phyloP scores from a whole-genome alignment of 768 basidiomycete genomes.

The Naganishia randhawae region DNA sequence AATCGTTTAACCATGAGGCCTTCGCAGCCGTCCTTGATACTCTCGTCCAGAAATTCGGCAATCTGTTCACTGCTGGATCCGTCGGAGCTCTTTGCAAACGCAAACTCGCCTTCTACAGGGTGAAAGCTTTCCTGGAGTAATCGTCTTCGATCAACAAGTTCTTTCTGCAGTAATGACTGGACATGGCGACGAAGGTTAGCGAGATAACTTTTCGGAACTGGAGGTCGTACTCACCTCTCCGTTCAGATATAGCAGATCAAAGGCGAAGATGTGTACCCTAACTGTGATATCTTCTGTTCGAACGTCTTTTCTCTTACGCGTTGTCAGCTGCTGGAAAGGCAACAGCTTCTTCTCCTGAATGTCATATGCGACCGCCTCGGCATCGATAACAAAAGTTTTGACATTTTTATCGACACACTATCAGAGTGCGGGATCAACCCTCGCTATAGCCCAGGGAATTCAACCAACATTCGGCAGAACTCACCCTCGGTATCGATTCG shows the following conservation, averaged over 20 bases:
- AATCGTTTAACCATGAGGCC: conserved; percentile 99
- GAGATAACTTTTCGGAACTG: neutral
- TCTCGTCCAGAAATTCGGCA: conserved; percentile 87
- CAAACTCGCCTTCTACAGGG: conserved; percentile 80
- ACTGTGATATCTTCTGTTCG: conserved; percentile 97
- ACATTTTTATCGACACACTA: conserved; percentile 82
- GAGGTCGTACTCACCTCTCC: conserved; percentile 68
- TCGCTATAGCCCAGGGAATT: neutral
- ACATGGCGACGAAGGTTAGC: neutral
- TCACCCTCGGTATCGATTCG: conserved; percentile 79
- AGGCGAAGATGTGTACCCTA: conserved; percentile 90
- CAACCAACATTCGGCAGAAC: conserved; percentile 35
- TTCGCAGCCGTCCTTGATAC: conserved; percentile 97
- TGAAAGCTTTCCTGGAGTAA: conserved; percentile 76
- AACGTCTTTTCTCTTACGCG: conserved; percentile 94
- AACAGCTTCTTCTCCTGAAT: conserved; percentile 74
- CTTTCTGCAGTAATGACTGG: conserved; percentile 75
- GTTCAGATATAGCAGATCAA: conserved; percentile 92
- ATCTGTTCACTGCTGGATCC: conserved; percentile 87
- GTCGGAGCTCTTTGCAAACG: conserved; percentile 87
- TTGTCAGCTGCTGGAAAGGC: conserved; percentile 96
- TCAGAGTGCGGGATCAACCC: neutral
- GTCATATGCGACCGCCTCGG: conserved; percentile 96
- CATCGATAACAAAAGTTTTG: conserved; percentile 87
- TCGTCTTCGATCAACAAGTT: conserved; percentile 70